Evolutionary conservation across 208 protist genomes (phyloP).

Genomic region (Entamoeba invadens): DNA sequence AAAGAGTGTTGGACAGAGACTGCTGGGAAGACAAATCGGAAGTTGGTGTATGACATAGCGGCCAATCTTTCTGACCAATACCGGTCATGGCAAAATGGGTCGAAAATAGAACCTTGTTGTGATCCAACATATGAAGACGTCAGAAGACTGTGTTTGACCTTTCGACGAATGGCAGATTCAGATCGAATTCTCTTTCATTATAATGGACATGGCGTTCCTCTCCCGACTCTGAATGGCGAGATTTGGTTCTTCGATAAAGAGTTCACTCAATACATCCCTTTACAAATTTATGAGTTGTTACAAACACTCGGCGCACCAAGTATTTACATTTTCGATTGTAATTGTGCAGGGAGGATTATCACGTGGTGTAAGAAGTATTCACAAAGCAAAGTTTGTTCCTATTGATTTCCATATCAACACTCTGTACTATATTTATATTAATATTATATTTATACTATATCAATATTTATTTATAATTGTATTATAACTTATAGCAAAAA

Average conservation of each 20-base stretch:
- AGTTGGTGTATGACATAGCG: neutral
- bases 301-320: slow-evolving; percentile 66
- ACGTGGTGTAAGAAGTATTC: neutral
- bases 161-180: neutral
- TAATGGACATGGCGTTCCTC: slow-evolving; percentile 93
- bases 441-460: too few species aligned
- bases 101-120: neutral
- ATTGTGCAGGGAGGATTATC: slow-evolving; percentile 58
- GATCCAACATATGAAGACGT: neutral
- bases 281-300: slow-evolving; percentile 76
- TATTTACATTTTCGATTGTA: slow-evolving; percentile 93
- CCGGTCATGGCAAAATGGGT: neutral
- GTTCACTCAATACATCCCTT: slow-evolving; percentile 87
- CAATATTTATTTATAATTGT: too few species aligned
- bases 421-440: too few species aligned
- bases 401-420: too few species aligned
- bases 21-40: neutral
- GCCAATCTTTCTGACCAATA: neutral
- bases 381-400: neutral
- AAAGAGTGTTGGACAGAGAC: neutral
- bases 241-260: slow-evolving; percentile 91
- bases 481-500: too few species aligned
- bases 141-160: neutral
- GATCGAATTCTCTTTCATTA: slow-evolving; percentile 84
- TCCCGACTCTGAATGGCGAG: slow-evolving; percentile 79